phyloP scores from a whole-genome alignment of 148 eudicot species.

The Vaccinium vitisidaea region DNA sequence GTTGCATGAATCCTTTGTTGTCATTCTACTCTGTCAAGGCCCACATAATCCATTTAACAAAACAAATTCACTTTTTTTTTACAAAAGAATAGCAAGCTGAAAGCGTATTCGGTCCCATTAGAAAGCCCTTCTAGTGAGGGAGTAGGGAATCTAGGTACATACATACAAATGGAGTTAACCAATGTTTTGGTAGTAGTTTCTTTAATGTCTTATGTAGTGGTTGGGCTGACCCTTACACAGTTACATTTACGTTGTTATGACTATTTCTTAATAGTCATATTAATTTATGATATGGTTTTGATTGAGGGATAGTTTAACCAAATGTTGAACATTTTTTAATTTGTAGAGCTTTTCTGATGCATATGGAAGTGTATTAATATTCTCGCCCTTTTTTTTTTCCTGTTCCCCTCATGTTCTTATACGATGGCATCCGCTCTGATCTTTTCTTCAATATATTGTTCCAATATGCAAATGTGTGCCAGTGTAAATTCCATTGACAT shows the following conservation, averaged over 20 bases:
- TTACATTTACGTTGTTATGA: not conserved
- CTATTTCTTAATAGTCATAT: not conserved
- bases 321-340: not conserved
- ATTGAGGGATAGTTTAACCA: not conserved
- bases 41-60: not conserved
- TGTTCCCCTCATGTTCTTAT: not conserved
- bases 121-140: not conserved
- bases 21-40: not conserved
- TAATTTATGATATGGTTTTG: not conserved
- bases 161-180: not conserved
- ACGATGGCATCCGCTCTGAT: not conserved
- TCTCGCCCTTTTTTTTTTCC: not conserved
- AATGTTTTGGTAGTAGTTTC: not conserved
- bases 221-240: not conserved
- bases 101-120: not conserved
- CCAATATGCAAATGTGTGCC: no score
- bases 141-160: not conserved
- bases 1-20: not conserved
- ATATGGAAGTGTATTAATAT: not conserved
- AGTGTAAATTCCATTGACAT: no score
- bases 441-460: no score
- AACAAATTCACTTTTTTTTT: not conserved
- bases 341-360: not conserved
- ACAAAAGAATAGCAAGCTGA: not conserved
- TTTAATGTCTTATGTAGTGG: not conserved